Percentiles rank a stretch among this genome's conserved stretches.
Evolutionary conservation across 2,329 filamentous ascomycete genomes (phyloP).

Genomic region (Fusarium nisikadoi): DNA sequence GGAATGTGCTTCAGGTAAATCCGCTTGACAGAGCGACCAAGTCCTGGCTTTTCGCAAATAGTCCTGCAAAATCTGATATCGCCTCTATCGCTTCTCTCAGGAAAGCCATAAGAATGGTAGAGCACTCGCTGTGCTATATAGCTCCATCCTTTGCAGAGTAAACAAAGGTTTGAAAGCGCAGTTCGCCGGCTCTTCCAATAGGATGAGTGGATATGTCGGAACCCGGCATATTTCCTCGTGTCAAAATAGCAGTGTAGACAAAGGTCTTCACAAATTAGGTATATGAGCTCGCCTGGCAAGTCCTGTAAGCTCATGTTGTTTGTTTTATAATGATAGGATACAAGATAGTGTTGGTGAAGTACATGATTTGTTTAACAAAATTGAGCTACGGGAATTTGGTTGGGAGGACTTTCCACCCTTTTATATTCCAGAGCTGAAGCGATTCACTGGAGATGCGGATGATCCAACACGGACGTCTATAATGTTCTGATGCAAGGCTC

Average conservation of each 20-base stretch:
- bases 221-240: background rate
- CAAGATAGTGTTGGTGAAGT: background rate
- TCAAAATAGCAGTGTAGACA: background rate
- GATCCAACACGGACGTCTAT: too few relatives aligned
- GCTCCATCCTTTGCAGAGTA: background rate
- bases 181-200: background rate
- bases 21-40: background rate
- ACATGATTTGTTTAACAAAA: background rate
- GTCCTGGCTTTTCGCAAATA: background rate
- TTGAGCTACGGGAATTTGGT: background rate
- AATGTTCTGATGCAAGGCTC: background rate
- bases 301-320: background rate
- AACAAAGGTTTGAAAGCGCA: background rate
- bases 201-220: background rate
- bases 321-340: background rate
- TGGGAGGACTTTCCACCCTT: background rate
- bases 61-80: conserved; percentile 1
- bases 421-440: background rate
- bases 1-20: background rate
- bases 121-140: conserved; percentile 10
- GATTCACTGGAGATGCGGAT: background rate
- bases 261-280: background rate
- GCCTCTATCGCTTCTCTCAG: too few relatives aligned
- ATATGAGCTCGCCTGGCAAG: background rate
- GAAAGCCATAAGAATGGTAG: conserved; percentile 4